These are phyloP conservation scores for Malassezia vespertilionis DNA, from an alignment of 1,284 basidiomycete genomes.

Conservation along the genomic window DNA sequence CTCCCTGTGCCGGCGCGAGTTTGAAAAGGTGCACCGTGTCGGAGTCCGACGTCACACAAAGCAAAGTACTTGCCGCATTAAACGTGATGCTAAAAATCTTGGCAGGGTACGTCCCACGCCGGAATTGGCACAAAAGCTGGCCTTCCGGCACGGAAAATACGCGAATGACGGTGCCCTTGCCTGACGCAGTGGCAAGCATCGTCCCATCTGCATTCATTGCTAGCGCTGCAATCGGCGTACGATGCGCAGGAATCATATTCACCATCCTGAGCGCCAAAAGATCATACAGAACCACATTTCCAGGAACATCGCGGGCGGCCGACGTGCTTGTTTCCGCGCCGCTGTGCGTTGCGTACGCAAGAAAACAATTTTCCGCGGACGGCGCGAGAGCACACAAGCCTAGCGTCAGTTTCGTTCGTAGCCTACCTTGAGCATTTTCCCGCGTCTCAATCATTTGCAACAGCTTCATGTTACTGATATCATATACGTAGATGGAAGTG, in stretches of 20 bases:
- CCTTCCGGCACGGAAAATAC: conserved; percentile 84
- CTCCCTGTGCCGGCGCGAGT: conserved; percentile 50
- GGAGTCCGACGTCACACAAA: conserved; percentile 82
- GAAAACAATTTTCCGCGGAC: conserved; percentile 85
- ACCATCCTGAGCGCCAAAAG: conserved; percentile 78
- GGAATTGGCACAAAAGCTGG: conserved; percentile 87
- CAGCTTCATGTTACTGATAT: conserved; percentile 96
- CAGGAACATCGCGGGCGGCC: conserved; percentile 50
- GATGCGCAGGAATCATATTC: conserved; percentile 95
- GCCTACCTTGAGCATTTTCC: conserved; percentile 75
- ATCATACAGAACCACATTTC: conserved; percentile 57
- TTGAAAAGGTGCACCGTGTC: conserved; percentile 97
- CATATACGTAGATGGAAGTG: conserved; percentile 94
- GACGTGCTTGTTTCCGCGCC: conserved; percentile 44
- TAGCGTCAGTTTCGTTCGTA: conserved; percentile 45
- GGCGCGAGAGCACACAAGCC: conserved; percentile 90
- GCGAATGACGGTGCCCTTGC: conserved; percentile 93
- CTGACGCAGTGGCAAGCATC: conserved; percentile 81
- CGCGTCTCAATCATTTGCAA: conserved; percentile 95
- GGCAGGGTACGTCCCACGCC: conserved; percentile 74
- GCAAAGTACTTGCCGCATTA: conserved; percentile 68
- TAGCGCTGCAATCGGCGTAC: conserved; percentile 77
- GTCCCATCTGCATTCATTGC: conserved; percentile 78
- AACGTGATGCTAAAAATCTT: conserved; percentile 85
- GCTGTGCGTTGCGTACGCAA: conserved; percentile 84